These are phyloP conservation scores for Myotisia sp. DNA, from an alignment of 2,329 filamentous ascomycete genomes.

Conservation along the genomic window DNA sequence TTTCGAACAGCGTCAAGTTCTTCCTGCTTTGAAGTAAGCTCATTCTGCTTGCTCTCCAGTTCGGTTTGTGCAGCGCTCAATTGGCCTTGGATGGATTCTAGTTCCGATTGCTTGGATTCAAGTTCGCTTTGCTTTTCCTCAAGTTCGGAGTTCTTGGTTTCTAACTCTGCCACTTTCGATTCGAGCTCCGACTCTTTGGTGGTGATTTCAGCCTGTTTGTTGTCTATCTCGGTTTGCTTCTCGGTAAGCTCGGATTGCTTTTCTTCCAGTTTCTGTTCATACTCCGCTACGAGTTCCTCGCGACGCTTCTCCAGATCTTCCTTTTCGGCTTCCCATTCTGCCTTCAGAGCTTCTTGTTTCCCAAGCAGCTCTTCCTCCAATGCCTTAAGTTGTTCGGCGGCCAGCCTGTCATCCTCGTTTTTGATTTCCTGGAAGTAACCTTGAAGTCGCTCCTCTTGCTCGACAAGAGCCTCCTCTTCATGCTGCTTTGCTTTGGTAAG, in stretches of 20 bases:
- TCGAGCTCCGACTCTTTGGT: slow-evolving; percentile 15
- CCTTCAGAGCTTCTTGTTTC: slow-evolving; percentile 22
- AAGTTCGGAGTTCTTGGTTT: slow-evolving; percentile 15
- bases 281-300: slow-evolving; percentile 22
- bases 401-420: slow-evolving; percentile 28
- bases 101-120: slow-evolving; percentile 12
- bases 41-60: slow-evolving; percentile 14
- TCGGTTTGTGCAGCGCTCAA: slow-evolving; percentile 21
- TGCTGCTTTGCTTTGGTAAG: too few species aligned
- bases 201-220: slow-evolving; percentile 17
- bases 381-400: slow-evolving; percentile 23
- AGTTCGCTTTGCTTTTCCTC: slow-evolving; percentile 15
- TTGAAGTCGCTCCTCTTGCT: slow-evolving; percentile 35
- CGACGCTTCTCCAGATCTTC: slow-evolving; percentile 26
- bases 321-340: slow-evolving; percentile 25
- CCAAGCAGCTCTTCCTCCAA: slow-evolving; percentile 33
- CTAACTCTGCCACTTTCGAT: slow-evolving; percentile 10
- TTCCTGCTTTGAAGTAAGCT: slow-evolving; percentile 12
- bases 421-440: slow-evolving; percentile 35
- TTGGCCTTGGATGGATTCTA: slow-evolving; percentile 17
- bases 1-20: slow-evolving; percentile 16
- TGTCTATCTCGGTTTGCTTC: slow-evolving; percentile 21
- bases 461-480: slow-evolving; percentile 21
- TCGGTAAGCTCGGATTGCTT: slow-evolving; percentile 21
- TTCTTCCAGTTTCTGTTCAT: slow-evolving; percentile 18